Evolutionary conservation across 2,329 filamentous ascomycete species (phyloP).

Genomic region (Scleromitrula shiraiana): DNA sequence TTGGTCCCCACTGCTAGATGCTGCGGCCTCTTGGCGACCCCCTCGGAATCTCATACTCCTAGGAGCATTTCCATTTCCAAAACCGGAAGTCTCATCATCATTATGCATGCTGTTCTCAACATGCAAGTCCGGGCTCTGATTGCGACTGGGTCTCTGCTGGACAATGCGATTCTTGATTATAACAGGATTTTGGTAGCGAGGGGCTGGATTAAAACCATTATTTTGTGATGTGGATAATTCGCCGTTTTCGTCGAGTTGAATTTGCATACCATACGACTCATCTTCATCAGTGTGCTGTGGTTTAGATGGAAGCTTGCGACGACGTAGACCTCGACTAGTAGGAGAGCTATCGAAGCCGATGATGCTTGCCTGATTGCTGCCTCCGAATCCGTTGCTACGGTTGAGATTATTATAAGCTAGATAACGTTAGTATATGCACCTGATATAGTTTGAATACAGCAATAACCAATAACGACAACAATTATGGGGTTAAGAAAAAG

Average conservation of each 20-base stretch:
- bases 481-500: too few species aligned
- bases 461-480: too few species aligned
- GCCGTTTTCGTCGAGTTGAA: neutral
- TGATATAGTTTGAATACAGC: too few species aligned
- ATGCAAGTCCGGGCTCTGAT: too few species aligned
- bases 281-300: too few species aligned
- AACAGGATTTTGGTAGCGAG: neutral
- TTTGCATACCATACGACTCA: too few species aligned
- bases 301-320: neutral
- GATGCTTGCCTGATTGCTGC: neutral
- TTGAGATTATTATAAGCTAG: too few species aligned
- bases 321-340: neutral
- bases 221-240: neutral
- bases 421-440: too few species aligned
- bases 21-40: too few species aligned
- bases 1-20: too few species aligned
- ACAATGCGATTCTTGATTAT: conserved; percentile 4
- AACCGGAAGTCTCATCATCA: neutral
- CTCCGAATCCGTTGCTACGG: too few species aligned
- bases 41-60: neutral
- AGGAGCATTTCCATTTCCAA: neutral
- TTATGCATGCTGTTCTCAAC: too few species aligned
- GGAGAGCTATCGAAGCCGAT: neutral
- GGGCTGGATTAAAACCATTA: neutral
- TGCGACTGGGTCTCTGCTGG: neutral